Evolutionary conservation across 805 yeast genomes (phyloP), one percentile per base, ranked within the genome.

Genomic region (Saturnispora kantuleensis): DNA sequence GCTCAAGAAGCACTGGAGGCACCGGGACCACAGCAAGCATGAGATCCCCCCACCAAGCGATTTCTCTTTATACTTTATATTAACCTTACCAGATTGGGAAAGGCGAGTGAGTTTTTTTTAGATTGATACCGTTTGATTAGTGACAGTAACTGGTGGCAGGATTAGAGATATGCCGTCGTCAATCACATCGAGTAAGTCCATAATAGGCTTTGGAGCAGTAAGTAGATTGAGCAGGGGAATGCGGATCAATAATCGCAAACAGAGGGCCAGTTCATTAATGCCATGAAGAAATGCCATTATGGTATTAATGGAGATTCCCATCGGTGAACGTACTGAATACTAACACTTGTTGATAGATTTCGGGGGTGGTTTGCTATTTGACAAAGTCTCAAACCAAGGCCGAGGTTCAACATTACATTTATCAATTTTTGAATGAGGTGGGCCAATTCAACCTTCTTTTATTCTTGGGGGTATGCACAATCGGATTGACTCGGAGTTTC

Each of bases 151-250:
- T 42, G 45, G 21, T 41, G 10, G 31, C 28, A n/a, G 12, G 2
- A 21, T 6, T 5, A 21, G 26, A 21, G 26, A 21, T 21, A 21
- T 21, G 26, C 26, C 26, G 8, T 21, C 45, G 2, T 36, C 41
- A 10, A 6, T 42, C 11, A 21, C 35, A 6, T 42, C 45, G 6
- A 46, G 42, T 17, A 34, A 41, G 15, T 21, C 39, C 15, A 3
- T 41, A n/a, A 36, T 52, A 26, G 55, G 55, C 0, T 39, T 52
- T 18, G 55, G 55, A 28, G 55, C 55, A 15, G 51, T 50, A 50
- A n/a, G 52, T 47, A 29, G 7, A 16, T 10, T 4, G 13, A 31
- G 5, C 12, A 9, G n/a, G 26, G 8, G 17, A 9, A 40, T 16
- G 4, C 10, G 12, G 21, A 21, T 7, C 26, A 21, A 7, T 21